Percentiles rank a stretch among this genome's conserved stretches.
These are phyloP conservation scores for Dendrobium catenatum DNA, from an alignment of 106 monocot genomes.

Conservation along the genomic window DNA sequence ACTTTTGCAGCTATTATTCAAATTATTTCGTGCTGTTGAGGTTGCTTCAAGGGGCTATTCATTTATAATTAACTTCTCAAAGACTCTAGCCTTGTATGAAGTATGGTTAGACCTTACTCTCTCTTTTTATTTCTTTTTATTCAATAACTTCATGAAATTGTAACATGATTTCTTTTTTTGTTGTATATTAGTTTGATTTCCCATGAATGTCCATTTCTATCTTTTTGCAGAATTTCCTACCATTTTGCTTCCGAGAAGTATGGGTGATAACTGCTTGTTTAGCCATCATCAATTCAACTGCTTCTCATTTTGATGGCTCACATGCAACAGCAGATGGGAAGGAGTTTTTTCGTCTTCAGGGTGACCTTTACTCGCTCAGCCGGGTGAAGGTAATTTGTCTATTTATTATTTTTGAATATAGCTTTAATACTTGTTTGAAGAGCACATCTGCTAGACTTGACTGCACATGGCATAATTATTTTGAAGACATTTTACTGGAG, in stretches of 20 bases:
- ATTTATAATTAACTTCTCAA: slow-evolving; percentile 88
- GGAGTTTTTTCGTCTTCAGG: slow-evolving; percentile 80
- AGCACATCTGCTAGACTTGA: background rate
- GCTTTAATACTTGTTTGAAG: background rate
- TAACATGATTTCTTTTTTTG: background rate
- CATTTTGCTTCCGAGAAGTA: slow-evolving; percentile 94
- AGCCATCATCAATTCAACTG: slow-evolving; percentile 65
- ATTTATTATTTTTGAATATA: background rate
- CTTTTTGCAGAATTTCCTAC: slow-evolving; percentile 60
- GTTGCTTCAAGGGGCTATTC: slow-evolving; percentile 85
- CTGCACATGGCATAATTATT: background rate
- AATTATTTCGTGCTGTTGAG: slow-evolving; percentile 74
- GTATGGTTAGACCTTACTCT: slow-evolving; percentile 28
- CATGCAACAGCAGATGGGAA: slow-evolving; percentile 65
- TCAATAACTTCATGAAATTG: background rate
- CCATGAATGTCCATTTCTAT: slow-evolving; percentile 3
- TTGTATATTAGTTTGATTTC: background rate
- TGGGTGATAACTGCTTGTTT: slow-evolving; percentile 89
- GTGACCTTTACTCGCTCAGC: slow-evolving; percentile 87
- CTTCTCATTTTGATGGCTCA: slow-evolving; percentile 40
- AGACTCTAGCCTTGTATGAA: slow-evolving; percentile 68
- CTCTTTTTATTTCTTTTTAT: background rate
- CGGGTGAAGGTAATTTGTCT: slow-evolving; percentile 62
- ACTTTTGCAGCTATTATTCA: slow-evolving; percentile 75
- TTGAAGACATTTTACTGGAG: background rate